These are phyloP conservation scores for Curvularia sp. DNA, from an alignment of 2,329 filamentous ascomycete species.

Conservation along the genomic window DNA sequence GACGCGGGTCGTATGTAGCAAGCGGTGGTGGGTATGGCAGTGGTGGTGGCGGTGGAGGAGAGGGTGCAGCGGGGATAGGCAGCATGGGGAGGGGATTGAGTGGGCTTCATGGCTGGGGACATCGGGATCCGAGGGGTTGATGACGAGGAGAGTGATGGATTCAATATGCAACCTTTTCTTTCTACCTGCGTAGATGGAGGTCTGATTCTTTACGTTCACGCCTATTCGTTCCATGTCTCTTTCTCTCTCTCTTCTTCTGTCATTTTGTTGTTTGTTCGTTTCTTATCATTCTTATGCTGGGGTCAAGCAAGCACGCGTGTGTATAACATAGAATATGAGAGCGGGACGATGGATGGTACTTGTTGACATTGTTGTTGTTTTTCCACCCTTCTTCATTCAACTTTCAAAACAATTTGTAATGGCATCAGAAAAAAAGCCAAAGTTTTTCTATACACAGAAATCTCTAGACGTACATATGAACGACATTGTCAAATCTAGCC, in stretches of 20 bases:
- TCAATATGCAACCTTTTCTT: not conserved
- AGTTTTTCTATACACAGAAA: too few relatives aligned
- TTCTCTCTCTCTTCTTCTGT: not conserved
- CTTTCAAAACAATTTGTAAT: too few relatives aligned
- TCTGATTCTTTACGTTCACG: not conserved
- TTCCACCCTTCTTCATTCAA: too few relatives aligned
- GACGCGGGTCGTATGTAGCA: conserved; percentile 13
- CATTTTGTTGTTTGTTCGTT: too few relatives aligned
- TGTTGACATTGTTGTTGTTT: too few relatives aligned
- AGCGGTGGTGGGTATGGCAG: conserved; percentile 18
- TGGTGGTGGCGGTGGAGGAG: conserved; percentile 11
- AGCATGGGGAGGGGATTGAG: conserved; percentile 8
- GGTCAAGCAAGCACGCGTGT: too few relatives aligned
- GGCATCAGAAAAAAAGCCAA: too few relatives aligned
- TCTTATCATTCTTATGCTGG: too few relatives aligned
- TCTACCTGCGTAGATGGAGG: not conserved
- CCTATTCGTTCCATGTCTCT: not conserved
- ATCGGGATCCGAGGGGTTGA: conserved; percentile 19
- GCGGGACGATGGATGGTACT: too few relatives aligned
- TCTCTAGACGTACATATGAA: not conserved
- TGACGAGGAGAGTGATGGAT: not conserved
- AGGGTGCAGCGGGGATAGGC: conserved; percentile 13
- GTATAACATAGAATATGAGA: too few relatives aligned
- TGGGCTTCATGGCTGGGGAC: conserved; percentile 27
- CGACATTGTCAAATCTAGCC: not conserved